These are phyloP conservation scores for Vaccinium corymbosum DNA, from an alignment of 148 eudicot genomes.

Conservation along the genomic window DNA sequence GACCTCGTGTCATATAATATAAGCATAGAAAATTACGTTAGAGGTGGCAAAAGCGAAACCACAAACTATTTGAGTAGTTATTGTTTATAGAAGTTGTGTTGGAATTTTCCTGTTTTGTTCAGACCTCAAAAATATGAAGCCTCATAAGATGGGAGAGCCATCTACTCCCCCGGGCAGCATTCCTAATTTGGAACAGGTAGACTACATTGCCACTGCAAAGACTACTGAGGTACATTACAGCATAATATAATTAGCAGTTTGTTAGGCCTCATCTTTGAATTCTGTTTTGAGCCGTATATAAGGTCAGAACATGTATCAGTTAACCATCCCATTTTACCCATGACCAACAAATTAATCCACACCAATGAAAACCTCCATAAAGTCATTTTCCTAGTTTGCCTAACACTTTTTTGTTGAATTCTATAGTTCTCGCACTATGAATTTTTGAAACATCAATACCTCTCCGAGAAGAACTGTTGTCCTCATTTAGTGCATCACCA, in stretches of 20 bases:
- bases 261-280: neutral
- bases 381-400: neutral
- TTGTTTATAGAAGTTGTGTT: neutral
- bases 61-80: neutral
- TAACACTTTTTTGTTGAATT: neutral
- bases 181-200: neutral
- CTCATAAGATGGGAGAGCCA: neutral
- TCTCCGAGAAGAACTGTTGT: neutral
- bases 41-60: neutral
- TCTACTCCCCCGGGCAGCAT: neutral
- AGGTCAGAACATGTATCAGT: neutral
- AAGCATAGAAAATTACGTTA: neutral
- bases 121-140: neutral
- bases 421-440: neutral
- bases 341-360: neutral
- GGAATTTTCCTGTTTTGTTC: neutral
- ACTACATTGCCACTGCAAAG: neutral
- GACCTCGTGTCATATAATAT: neutral
- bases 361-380: neutral
- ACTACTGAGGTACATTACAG: neutral
- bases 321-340: neutral
- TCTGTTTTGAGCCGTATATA: neutral
- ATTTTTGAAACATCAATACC: conserved; percentile 13
- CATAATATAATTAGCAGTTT: neutral
- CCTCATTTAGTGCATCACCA: conserved; percentile 15